Percentiles rank a stretch among this genome's conserved stretches.
Evolutionary conservation across 768 basidiomycete genomes (phyloP).

Genomic region (Lentinula lateritia): DNA sequence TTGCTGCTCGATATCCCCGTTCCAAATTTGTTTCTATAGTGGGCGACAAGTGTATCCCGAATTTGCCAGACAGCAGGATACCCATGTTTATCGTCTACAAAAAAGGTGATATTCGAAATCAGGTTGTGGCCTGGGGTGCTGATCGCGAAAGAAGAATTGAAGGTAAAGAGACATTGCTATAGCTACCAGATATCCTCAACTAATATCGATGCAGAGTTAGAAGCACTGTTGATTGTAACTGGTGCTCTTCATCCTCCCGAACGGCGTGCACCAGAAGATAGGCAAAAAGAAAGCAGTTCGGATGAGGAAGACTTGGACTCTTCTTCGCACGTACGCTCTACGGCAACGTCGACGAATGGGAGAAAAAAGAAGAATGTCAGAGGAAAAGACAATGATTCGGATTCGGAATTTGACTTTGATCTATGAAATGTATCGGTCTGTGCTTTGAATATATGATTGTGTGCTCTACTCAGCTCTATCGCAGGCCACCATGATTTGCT

Average conservation of each 20-base stretch:
- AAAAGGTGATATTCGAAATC: conserved; percentile 84
- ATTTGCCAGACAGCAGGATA: conserved; percentile 84
- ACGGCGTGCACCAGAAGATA: conserved; percentile 21
- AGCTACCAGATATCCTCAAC: conserved; percentile 2
- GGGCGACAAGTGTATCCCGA: conserved; percentile 92
- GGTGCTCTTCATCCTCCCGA: conserved; percentile 60
- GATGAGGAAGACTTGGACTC: conserved; percentile 44
- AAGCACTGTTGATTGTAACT: conserved; percentile 60
- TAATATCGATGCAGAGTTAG: conserved; percentile 48
- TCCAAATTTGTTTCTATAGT: conserved; percentile 96
- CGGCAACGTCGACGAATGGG: conserved; percentile 50
- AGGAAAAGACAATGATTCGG: conserved; percentile 43
- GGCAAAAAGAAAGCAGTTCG: conserved; percentile 33
- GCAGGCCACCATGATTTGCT: neutral
- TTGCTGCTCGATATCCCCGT: conserved; percentile 81
- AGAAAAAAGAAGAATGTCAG: conserved; percentile 41
- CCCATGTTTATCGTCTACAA: conserved; percentile 93
- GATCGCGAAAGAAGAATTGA: conserved; percentile 71
- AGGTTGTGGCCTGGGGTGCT: conserved; percentile 80
- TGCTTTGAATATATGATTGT: neutral
- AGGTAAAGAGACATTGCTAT: conserved; percentile 42
- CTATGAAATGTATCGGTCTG: conserved; percentile 31
- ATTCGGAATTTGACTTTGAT: conserved; percentile 81
- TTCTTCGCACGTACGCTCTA: conserved; percentile 53
- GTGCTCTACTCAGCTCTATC: neutral